A percentile compares a stretch with the other conserved stretches of the same genome.
Evolutionary conservation across 257 asterid genomes (phyloP).

Genomic region (Cinchona pubescens): DNA sequence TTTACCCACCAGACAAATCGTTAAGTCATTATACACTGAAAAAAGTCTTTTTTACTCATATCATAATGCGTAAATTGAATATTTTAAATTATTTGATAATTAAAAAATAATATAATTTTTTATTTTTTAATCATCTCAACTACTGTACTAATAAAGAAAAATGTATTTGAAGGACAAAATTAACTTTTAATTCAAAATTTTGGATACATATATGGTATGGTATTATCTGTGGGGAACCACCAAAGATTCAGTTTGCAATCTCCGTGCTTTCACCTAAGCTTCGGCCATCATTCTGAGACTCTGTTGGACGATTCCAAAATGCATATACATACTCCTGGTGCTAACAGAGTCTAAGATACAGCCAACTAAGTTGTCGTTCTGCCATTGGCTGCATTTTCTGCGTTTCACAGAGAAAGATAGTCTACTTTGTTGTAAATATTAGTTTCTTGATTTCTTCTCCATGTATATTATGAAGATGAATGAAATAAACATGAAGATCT

Average conservation of each 20-base stretch:
- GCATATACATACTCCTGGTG: neutral
- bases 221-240: conserved; percentile 2
- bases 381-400: conserved; percentile 2
- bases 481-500: neutral
- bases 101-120: too few relatives aligned
- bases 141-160: too few relatives aligned
- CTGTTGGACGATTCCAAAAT: neutral
- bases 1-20: neutral
- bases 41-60: too few relatives aligned
- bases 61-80: too few relatives aligned
- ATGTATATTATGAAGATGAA: neutral
- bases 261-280: neutral
- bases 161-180: too few relatives aligned
- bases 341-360: neutral
- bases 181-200: too few relatives aligned
- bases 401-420: neutral
- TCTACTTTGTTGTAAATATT: neutral
- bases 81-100: too few relatives aligned
- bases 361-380: neutral
- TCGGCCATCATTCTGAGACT: neutral
- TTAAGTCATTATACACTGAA: too few relatives aligned
- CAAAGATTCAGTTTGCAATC: neutral
- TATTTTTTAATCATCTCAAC: too few relatives aligned
- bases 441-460: neutral
- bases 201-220: too few relatives aligned